phyloP scores from a whole-genome alignment of 2,329 filamentous ascomycete genomes.

The Fusarium duplospermum region DNA sequence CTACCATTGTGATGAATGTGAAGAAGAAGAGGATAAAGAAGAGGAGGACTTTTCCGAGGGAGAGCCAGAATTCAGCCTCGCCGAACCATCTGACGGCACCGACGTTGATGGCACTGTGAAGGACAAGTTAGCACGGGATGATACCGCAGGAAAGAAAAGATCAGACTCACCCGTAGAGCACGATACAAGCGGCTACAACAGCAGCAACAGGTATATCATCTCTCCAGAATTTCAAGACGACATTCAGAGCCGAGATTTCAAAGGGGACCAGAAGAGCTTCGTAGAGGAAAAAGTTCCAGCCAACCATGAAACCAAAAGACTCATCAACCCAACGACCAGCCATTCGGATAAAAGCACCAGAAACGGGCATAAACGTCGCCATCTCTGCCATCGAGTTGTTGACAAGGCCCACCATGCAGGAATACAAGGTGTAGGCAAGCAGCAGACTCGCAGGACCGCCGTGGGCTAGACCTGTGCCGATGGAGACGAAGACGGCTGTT shows the following conservation, averaged over 20 bases:
- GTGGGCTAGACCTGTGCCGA: conserved; percentile 3
- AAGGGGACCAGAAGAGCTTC: conserved; percentile 10
- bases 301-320: conserved; percentile 14
- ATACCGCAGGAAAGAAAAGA: no score
- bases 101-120: conserved; percentile 3
- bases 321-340: conserved; percentile 12
- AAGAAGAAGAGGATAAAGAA: conserved; percentile 11
- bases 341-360: conserved; percentile 10
- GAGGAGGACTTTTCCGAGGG: conserved; percentile 8
- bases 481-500: conserved; percentile 5
- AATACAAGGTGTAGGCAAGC: conserved; percentile 3
- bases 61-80: conserved; percentile 17
- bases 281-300: conserved; percentile 16
- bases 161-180: background rate
- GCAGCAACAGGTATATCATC: conserved; percentile 12
- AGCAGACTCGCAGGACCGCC: conserved; percentile 3
- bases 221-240: conserved; percentile 9
- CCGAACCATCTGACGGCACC: conserved; percentile 11
- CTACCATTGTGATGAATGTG: conserved; percentile 15
- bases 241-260: conserved; percentile 9
- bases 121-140: background rate
- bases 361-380: conserved; percentile 3
- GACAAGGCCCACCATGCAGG: conserved; percentile 8
- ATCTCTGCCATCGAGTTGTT: conserved; percentile 14
- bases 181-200: conserved; percentile 4